Evolutionary conservation across 148 eudicot genomes (phyloP).

Genomic region (Nepenthes gracilis): DNA sequence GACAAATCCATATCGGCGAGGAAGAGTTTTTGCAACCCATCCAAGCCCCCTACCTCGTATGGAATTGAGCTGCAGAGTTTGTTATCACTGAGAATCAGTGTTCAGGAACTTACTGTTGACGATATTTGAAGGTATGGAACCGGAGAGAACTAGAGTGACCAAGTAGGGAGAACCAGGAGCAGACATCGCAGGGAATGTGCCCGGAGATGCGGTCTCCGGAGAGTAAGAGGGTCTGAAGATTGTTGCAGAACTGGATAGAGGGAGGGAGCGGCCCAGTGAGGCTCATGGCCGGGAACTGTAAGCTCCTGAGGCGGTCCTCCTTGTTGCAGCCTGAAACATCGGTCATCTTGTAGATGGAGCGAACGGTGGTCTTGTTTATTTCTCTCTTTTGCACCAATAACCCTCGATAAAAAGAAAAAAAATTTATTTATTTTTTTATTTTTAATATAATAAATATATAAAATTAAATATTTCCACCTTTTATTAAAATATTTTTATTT

Average conservation of each 20-base stretch:
- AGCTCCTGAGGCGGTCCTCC: slow-evolving; percentile 53
- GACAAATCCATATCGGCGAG: slow-evolving; percentile 36
- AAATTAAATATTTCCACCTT: no score
- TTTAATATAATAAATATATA: no score
- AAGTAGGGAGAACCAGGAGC: slow-evolving; percentile 67
- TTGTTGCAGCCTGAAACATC: slow-evolving; percentile 67
- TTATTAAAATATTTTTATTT: no score
- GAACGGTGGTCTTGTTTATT: slow-evolving; percentile 23
- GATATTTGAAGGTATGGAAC: slow-evolving; percentile 42
- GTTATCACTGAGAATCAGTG: slow-evolving; percentile 34
- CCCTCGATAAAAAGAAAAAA: no score
- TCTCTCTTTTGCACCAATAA: no score
- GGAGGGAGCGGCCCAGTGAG: slow-evolving; percentile 44
- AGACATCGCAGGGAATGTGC: slow-evolving; percentile 42
- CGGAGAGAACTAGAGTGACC: slow-evolving; percentile 53
- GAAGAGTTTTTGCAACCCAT: slow-evolving; percentile 40
- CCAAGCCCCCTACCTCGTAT: slow-evolving; percentile 32
- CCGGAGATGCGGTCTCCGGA: slow-evolving; percentile 53
- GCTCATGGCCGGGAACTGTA: slow-evolving; percentile 28
- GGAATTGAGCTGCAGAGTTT: slow-evolving; percentile 53
- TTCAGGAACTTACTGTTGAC: slow-evolving; percentile 59
- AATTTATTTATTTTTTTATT: no score
- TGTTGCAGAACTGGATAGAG: slow-evolving; percentile 34
- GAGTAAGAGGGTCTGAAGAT: slow-evolving; percentile 42
- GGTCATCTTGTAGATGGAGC: slow-evolving; percentile 38